Evolutionary conservation across 352 stramenopile species (phyloP), one percentile per base, ranked within the genome.

Genomic region (Globisporangium takayamanum): DNA sequence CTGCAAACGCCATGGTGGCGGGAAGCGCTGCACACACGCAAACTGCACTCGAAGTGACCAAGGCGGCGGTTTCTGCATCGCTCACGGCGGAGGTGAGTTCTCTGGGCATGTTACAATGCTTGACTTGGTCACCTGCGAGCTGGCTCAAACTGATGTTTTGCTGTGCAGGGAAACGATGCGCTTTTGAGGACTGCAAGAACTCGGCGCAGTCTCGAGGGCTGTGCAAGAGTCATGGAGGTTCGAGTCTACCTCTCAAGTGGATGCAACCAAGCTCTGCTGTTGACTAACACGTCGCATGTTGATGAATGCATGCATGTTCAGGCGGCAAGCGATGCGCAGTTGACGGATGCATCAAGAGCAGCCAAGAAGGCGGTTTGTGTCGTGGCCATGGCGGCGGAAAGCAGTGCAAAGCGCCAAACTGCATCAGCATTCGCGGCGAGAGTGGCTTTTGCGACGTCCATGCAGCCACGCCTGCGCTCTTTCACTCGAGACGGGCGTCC

Each of bases 161-260:
- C 5, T 7, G 0, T 49, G 22, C 25, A 87, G 79, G 76, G n/a
- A 90, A 90, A 45, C 78, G 83, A 1, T 95, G 85, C 42, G 64
- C 73, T 8, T 62, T 69, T 20, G 42, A 65, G 57, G 75, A 67
- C 33, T 95, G 85, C 71, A 82, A 80, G 33, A 95, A 95, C 55
- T 90, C 83, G 0, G 83, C 84, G 2, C 84, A 93, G 56, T 94
- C 82, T 25, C 78, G 78, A 22, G 86, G 86, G 39, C 64, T 93
- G 0, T 95, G 86, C 74, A 95, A 95, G 64, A 92, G 69, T 39
- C 86, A 95, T 30, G 86, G 86, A 71, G 86, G 86, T 90, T 70
- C n/a, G 39, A 25, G 28, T 15, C 5, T 25, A 20, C 10, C 6
- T 55, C 12, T n/a, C 2, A 1, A 1, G 22, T 46, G 33, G 5